A percentile compares a stretch with the other conserved stretches of the same genome.
phyloP scores from a whole-genome alignment of 768 basidiomycete genomes.

The Lentinula sp. region DNA sequence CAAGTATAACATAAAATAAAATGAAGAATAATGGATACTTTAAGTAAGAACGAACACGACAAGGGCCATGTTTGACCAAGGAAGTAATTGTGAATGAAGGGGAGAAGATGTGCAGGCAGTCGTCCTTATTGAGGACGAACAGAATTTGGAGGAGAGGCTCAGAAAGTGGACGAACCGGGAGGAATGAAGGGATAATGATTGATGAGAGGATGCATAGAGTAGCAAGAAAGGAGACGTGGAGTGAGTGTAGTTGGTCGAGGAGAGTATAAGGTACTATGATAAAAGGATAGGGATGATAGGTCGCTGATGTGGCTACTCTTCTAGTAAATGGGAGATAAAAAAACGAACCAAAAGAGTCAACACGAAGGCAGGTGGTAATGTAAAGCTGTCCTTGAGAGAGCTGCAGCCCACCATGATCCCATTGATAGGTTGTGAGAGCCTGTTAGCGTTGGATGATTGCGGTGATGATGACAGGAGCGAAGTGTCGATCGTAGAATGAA shows the following conservation, averaged over 20 bases:
- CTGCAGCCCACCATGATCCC: slow-evolving; percentile 1
- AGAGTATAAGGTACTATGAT: neutral
- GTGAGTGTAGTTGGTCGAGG: slow-evolving; percentile 4
- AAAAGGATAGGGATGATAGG: neutral
- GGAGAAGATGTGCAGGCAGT: slow-evolving; percentile 28
- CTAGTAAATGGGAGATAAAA: neutral
- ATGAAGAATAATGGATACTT: slow-evolving; percentile 83
- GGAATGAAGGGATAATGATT: slow-evolving; percentile 42
- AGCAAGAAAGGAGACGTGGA: slow-evolving; percentile 24
- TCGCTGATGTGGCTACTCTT: neutral
- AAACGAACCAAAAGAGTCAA: slow-evolving; percentile 1
- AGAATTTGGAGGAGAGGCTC: neutral
- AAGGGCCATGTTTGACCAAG: neutral
- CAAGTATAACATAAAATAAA: slow-evolving; percentile 51
- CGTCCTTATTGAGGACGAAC: neutral
- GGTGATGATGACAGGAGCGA: slow-evolving; percentile 22
- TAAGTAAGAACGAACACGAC: slow-evolving; percentile 42
- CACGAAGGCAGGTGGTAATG: slow-evolving; percentile 2
- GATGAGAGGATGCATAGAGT: slow-evolving; percentile 48
- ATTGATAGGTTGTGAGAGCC: slow-evolving; percentile 39
- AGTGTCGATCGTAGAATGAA: neutral
- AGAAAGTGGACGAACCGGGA: slow-evolving; percentile 29
- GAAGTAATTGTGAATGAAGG: slow-evolving; percentile 21
- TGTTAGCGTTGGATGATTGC: slow-evolving; percentile 43
- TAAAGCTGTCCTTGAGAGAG: slow-evolving; percentile 7